Evolutionary conservation across 2,329 filamentous ascomycete genomes (phyloP), one percentile per base, ranked within the genome.

Genomic region (Fusarium goolgardi): DNA sequence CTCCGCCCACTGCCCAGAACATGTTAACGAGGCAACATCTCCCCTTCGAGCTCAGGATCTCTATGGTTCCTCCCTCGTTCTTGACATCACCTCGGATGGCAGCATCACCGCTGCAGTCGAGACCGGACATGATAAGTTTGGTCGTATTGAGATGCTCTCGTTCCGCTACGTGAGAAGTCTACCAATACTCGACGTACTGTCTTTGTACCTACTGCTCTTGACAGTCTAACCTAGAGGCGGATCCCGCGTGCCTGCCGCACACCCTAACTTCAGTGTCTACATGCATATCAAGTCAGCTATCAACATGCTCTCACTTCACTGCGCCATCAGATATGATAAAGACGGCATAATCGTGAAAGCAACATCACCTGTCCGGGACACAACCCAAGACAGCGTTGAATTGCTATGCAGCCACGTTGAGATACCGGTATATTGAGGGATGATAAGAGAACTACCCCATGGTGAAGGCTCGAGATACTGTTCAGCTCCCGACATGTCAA

Each of bases 251-350:
- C 18, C 31, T 31, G 7, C 40, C 46, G 25, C 37, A 39, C 27
- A 35, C 20, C 20, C 11, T 29, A 50, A 63, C 37, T 63, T 41
- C 37, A 56, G 61, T 20, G 39, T 37, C 25, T 69, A 67, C 45
- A 63, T 49, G 6, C 63, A 65, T 46, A 72, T 57, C 55, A 71
- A 69, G 50, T 54, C 65, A 16, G 56, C 59, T 12, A 59, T 71
- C 27, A 69, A 71, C 39, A 72, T 71, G 54, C 47, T 71, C 21
- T 56, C 44, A 16, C 55, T 71, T 20, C 59, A 69, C 49, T 67
- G 64, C 21, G 54, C 70, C 20, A 27, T 39, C 47, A 51, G 39
- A 18, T 62, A 59, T 27, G 59, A 69, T 35, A 40, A 57, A 10
- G 44, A 67, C 25, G 35, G 11, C 47, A 2, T 27, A 56, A 34